phyloP scores from a whole-genome alignment of 2,329 filamentous ascomycete genomes.

The Pseudogymnoascus sp. region DNA sequence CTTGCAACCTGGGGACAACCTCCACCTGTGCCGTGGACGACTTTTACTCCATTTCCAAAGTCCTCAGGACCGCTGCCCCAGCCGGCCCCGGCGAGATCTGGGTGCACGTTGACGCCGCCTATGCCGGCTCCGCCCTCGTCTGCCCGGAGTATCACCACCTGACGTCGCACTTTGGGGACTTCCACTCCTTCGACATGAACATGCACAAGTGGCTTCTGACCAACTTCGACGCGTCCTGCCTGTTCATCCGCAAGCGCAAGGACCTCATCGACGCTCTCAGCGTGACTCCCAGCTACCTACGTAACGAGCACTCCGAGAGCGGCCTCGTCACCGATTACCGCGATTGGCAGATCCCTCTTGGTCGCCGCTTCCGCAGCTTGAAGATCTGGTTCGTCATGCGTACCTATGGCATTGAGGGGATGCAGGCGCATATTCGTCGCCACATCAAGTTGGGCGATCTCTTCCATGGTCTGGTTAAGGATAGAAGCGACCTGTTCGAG shows the following conservation, averaged over 20 bases:
- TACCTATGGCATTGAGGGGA: constrained; percentile 68
- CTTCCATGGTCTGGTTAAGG: constrained; percentile 55
- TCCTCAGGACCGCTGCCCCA: constrained; percentile 32
- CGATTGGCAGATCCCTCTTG: constrained; percentile 94
- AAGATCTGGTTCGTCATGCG: constrained; percentile 96
- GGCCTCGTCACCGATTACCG: constrained; percentile 90
- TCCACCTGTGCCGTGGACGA: constrained; percentile 83
- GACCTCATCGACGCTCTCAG: constrained; percentile 74
- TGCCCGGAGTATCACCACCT: constrained; percentile 73
- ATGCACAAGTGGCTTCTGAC: constrained; percentile 97
- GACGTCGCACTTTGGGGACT: constrained; percentile 51
- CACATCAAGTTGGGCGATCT: constrained; percentile 62
- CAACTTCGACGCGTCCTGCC: constrained; percentile 79
- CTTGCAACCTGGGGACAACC: constrained; percentile 77
- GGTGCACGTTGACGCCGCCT: constrained; percentile 92
- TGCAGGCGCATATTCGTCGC: constrained; percentile 65
- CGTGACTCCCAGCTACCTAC: constrained; percentile 73
- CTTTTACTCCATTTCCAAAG: constrained; percentile 41
- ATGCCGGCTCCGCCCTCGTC: constrained; percentile 78
- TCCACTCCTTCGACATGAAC: constrained; percentile 91
- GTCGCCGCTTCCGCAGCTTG: constrained; percentile 75
- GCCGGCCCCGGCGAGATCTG: constrained; percentile 53
- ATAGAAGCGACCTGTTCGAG: constrained; percentile 62
- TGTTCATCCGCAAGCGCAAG: constrained; percentile 68
- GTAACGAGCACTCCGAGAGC: constrained; percentile 71